Conservation (phyloP, 352 stramenopile genomes). For the Globisporangium apiculatum region DNA sequence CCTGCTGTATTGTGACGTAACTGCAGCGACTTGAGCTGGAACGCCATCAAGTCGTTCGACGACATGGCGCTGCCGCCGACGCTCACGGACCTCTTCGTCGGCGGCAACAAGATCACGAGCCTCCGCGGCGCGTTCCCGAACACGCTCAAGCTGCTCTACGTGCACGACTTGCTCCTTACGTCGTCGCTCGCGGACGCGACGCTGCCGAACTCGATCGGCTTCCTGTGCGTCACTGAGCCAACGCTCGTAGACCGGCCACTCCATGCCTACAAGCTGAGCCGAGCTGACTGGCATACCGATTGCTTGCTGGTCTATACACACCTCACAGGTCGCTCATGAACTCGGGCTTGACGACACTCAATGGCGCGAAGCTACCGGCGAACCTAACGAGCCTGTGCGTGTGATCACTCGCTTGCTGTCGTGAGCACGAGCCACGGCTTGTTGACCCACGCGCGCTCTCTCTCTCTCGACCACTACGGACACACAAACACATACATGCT, state of each 20-base stretch:
- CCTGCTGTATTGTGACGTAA: neutral
- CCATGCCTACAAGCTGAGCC: too few relatives aligned
- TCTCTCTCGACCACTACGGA: neutral
- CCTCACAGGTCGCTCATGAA: constrained; percentile 29
- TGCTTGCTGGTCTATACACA: too few relatives aligned
- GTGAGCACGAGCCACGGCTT: neutral
- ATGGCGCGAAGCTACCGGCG: constrained; percentile 32
- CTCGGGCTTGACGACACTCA: constrained; percentile 30
- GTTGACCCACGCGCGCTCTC: neutral
- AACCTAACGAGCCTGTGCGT: constrained; percentile 52
- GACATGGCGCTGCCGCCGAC: constrained; percentile 41
- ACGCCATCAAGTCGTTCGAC: constrained; percentile 48
- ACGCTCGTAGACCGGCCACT: too few relatives aligned
- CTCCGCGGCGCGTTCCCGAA: constrained; percentile 40
- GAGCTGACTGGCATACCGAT: neutral
- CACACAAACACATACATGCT: neutral
- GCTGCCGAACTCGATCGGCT: constrained; percentile 37
- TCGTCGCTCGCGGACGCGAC: constrained; percentile 28
- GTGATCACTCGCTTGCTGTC: neutral
- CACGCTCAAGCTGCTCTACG: constrained; percentile 53
- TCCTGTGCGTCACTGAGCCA: constrained; percentile 18
- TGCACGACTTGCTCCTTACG: constrained; percentile 48
- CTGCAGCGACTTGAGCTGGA: constrained; percentile 55
- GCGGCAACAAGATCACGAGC: constrained; percentile 62
- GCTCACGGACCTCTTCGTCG: constrained; percentile 50